A percentile compares a stretch with the other conserved stretches of the same genome.
These are phyloP conservation scores for Emmonsiellopsis sp. DNA, from an alignment of 2,329 filamentous ascomycete species.

Conservation along the genomic window DNA sequence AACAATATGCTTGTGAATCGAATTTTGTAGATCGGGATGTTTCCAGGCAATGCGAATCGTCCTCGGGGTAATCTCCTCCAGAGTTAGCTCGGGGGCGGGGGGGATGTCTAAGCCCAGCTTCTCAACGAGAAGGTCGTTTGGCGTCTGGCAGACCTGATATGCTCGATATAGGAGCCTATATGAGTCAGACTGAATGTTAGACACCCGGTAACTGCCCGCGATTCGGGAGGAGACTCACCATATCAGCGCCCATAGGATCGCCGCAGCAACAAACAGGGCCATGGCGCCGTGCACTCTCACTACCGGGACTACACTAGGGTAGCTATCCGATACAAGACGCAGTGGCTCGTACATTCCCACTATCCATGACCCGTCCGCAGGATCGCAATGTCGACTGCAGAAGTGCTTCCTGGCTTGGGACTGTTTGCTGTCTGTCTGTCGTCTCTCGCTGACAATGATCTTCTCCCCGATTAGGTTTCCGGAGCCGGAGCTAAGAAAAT, in stretches of 20 bases:
- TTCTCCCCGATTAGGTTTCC: neutral
- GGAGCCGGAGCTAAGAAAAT: neutral
- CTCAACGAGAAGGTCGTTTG: slow-evolving; percentile 80
- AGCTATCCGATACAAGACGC: slow-evolving; percentile 36
- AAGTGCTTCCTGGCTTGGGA: neutral
- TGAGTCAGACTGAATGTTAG: neutral
- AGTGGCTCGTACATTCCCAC: slow-evolving; percentile 38
- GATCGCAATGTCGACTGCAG: neutral
- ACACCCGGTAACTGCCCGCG: neutral
- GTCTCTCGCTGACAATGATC: neutral
- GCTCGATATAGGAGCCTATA: slow-evolving; percentile 73
- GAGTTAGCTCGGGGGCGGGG: slow-evolving; percentile 75
- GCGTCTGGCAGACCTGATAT: slow-evolving; percentile 80
- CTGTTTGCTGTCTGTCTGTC: neutral
- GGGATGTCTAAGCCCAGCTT: slow-evolving; percentile 93
- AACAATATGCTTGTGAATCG: slow-evolving; percentile 79
- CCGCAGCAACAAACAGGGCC: slow-evolving; percentile 38
- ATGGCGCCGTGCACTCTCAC: slow-evolving; percentile 40
- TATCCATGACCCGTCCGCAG: slow-evolving; percentile 19
- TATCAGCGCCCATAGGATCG: slow-evolving; percentile 40
- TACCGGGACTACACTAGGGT: slow-evolving; percentile 35
- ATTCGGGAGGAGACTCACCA: slow-evolving; percentile 28
- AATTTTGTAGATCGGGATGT: slow-evolving; percentile 53
- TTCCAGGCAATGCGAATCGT: slow-evolving; percentile 90
- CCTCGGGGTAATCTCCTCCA: slow-evolving; percentile 79